phyloP scores from a whole-genome alignment of 2,329 filamentous ascomycete genomes.

The Grosmannia huntii region DNA sequence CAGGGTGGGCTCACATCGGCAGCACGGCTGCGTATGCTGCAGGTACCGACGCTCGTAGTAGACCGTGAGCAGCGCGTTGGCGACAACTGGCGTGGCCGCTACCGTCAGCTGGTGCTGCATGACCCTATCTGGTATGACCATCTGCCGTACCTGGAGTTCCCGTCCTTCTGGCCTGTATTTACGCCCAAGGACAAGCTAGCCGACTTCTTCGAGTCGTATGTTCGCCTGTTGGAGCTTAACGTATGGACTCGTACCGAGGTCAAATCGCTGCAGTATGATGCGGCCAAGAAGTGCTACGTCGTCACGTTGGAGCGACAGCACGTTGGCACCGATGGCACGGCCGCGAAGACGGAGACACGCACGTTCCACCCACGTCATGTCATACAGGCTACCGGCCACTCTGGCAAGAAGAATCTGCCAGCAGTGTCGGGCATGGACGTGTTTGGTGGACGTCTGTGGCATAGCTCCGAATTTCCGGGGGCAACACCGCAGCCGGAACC shows the following conservation, averaged over 20 bases:
- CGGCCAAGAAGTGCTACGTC: conserved; percentile 37
- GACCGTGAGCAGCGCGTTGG: conserved; percentile 45
- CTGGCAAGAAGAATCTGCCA: conserved; percentile 51
- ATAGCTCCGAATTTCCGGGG: conserved; percentile 38
- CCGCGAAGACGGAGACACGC: conserved; percentile 29
- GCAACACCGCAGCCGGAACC: conserved; percentile 17
- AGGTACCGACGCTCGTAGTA: conserved; percentile 42
- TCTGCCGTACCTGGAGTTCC: conserved; percentile 53
- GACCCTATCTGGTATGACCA: conserved; percentile 52
- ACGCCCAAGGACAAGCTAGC: conserved; percentile 60
- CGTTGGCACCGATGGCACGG: conserved; percentile 21
- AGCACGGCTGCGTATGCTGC: conserved; percentile 46
- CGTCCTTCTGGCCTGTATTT: conserved; percentile 53
- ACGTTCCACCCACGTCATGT: conserved; percentile 49
- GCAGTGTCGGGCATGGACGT: conserved; percentile 37
- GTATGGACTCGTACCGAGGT: conserved; percentile 48
- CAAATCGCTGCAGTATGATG: conserved; percentile 34
- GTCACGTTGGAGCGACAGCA: conserved; percentile 36
- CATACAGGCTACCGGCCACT: conserved; percentile 55
- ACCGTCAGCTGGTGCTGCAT: conserved; percentile 54
- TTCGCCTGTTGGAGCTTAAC: conserved; percentile 51
- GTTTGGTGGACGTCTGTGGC: conserved; percentile 43
- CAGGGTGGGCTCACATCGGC: conserved; percentile 46
- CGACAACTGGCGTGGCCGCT: conserved; percentile 51
- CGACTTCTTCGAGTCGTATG: conserved; percentile 57